These are phyloP conservation scores for Spathaspora jeffriesii DNA, from an alignment of 1,139 yeast species.

Conservation along the genomic window DNA sequence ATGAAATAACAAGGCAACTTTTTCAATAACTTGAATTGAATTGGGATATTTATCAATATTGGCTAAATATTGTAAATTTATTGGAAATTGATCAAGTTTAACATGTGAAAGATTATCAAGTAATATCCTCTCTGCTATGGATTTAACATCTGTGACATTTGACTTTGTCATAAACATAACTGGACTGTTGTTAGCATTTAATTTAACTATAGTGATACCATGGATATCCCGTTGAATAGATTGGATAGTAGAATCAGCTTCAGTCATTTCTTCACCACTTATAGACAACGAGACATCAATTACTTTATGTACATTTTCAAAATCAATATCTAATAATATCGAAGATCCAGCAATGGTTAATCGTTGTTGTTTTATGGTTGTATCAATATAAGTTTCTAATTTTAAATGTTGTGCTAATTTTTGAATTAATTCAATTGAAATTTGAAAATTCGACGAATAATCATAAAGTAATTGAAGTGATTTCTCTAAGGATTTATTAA, in stretches of 20 bases:
- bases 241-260: slow-evolving; percentile 7
- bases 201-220: slow-evolving; percentile 7
- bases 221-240: slow-evolving; percentile 6
- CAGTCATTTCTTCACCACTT: slow-evolving; percentile 20
- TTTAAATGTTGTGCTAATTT: slow-evolving; percentile 42
- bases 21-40: slow-evolving; percentile 31
- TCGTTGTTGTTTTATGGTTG: slow-evolving; percentile 26
- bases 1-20: slow-evolving; percentile 27
- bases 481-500: slow-evolving; percentile 24
- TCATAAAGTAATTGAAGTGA: slow-evolving; percentile 33
- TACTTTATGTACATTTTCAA: slow-evolving; percentile 24
- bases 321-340: slow-evolving; percentile 45
- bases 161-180: slow-evolving; percentile 16
- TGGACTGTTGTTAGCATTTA: slow-evolving; percentile 15
- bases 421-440: slow-evolving; percentile 41
- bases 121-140: slow-evolving; percentile 30
- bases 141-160: slow-evolving; percentile 5
- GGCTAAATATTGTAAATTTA: slow-evolving; percentile 37
- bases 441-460: slow-evolving; percentile 28
- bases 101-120: slow-evolving; percentile 23
- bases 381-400: slow-evolving; percentile 46
- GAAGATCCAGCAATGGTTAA: slow-evolving; percentile 46
- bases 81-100: slow-evolving; percentile 32
- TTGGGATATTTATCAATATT: slow-evolving; percentile 36
- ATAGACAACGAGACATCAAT: slow-evolving; percentile 36